Percentiles rank a stretch among this genome's conserved stretches.
phyloP scores from a whole-genome alignment of 2,329 filamentous ascomycete genomes.

The Metarhizium guizhouense region DNA sequence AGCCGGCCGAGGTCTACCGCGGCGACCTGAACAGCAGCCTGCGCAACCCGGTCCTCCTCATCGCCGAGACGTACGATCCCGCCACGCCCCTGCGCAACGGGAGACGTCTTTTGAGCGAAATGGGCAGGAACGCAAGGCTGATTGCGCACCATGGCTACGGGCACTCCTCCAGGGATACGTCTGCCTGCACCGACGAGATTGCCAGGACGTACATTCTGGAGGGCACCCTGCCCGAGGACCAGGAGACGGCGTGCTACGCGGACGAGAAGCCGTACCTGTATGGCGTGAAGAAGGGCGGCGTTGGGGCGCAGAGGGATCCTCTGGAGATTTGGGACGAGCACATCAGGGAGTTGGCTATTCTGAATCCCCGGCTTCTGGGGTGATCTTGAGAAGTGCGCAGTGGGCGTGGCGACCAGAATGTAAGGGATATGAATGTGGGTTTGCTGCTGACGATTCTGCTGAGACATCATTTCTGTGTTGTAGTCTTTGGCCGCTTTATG shows the following conservation, averaged over 20 bases:
- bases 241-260: slow-evolving; percentile 36
- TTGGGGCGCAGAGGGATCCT: slow-evolving; percentile 1
- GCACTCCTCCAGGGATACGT: slow-evolving; percentile 35
- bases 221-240: slow-evolving; percentile 29
- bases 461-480: too few species aligned
- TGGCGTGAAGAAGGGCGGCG: slow-evolving; percentile 14
- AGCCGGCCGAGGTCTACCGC: slow-evolving; percentile 36
- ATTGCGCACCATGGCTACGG: slow-evolving; percentile 42
- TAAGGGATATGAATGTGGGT: too few species aligned
- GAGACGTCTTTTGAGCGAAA: slow-evolving; percentile 31
- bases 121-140: slow-evolving; percentile 39
- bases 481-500: too few species aligned
- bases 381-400: not conserved
- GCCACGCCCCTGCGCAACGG: slow-evolving; percentile 41
- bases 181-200: slow-evolving; percentile 34
- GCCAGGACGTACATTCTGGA: slow-evolving; percentile 31
- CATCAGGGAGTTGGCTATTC: slow-evolving; percentile 9
- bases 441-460: too few species aligned
- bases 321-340: slow-evolving; percentile 12
- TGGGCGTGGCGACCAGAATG: too few species aligned
- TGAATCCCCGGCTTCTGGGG: slow-evolving; percentile 5
- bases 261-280: slow-evolving; percentile 40
- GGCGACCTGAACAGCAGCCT: slow-evolving; percentile 35
- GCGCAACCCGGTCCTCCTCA: slow-evolving; percentile 34
- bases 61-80: slow-evolving; percentile 41